Evolutionary conservation across 352 stramenopile species (phyloP).

Genomic region (Phytophthora tentaculata): DNA sequence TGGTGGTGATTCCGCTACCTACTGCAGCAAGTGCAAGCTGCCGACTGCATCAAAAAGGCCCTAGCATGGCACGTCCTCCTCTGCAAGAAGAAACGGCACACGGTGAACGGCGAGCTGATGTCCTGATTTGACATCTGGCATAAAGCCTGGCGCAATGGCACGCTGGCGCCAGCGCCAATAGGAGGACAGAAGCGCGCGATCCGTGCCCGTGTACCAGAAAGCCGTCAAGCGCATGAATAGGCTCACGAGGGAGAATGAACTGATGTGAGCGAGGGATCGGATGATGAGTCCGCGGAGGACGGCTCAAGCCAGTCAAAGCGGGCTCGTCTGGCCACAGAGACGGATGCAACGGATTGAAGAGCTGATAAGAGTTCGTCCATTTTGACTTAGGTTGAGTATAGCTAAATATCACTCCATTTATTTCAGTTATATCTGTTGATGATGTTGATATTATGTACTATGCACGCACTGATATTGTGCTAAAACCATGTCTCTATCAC

Average conservation of each 20-base stretch:
- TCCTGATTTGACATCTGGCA: neutral
- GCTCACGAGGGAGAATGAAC: neutral
- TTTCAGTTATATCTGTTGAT: neutral
- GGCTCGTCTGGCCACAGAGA: neutral
- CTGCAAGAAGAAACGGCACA: neutral
- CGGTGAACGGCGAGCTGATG: neutral
- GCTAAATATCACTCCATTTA: constrained; percentile 2
- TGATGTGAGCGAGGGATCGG: neutral
- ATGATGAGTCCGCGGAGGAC: neutral
- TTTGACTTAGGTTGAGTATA: neutral
- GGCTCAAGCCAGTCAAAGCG: neutral
- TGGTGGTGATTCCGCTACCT: neutral
- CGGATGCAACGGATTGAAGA: neutral
- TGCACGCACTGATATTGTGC: neutral
- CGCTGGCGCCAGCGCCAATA: neutral
- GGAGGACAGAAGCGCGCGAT: neutral
- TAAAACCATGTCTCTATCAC: neutral
- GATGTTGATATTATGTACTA: neutral
- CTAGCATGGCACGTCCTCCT: neutral
- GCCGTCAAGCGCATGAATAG: neutral
- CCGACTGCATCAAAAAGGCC: neutral
- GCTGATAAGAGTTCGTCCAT: neutral
- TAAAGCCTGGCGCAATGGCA: neutral
- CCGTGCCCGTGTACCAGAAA: neutral
- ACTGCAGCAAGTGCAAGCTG: neutral